Base-by-base conservation (phyloP, 768 basidiomycete species). In the Tylopilus cervinicoccineus region DNA sequence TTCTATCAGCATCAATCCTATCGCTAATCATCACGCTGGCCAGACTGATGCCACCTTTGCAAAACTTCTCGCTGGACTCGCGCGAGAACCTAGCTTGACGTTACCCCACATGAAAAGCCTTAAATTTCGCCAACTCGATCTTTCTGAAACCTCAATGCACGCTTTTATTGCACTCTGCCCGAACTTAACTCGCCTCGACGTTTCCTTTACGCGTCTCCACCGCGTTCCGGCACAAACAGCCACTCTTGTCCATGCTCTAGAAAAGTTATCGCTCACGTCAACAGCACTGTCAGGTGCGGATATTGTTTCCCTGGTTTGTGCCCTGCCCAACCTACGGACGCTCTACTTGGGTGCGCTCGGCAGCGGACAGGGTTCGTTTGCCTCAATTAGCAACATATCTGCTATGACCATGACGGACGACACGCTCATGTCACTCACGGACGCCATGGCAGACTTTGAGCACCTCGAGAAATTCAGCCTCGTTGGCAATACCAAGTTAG, bases 241-340 rank as follows among this genome's bases (percentile, higher is more conserved):
- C 17, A 20, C 24, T 4, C 7, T 45, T 26, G 27, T 48, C 3
- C 42, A 57, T 32, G 37, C 57, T 5, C 63, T 87, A 24, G 76
- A 81, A 54, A 88, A 88, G 56, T 66, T 88, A n/a, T 77, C 76
- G 3, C 62, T 87, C 22, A 83, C 81, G 1, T 83, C 83, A 5
- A 83, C 81, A 0, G 59, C 59, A 4, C 64, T 79, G 3, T 62
- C 73, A 0, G 62, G 66, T 22, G 36, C 49, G 9, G 76, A 79
- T 27, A 55, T 84, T 2, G 40, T 78, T 11, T 53, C 54, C 2
- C 55, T 78, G 3, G 53, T 84, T 8, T 36, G 66, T 0, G 50
- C 57, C 9, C 63, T 80, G 4, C 70, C 72, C 0, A 57, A 64
- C 24, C 64, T 88, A 19, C 72, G 66, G 33, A 78, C 69, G 0